Base-by-base conservation (phyloP, 805 yeast species). In the Naumovozyma castellii region DNA sequence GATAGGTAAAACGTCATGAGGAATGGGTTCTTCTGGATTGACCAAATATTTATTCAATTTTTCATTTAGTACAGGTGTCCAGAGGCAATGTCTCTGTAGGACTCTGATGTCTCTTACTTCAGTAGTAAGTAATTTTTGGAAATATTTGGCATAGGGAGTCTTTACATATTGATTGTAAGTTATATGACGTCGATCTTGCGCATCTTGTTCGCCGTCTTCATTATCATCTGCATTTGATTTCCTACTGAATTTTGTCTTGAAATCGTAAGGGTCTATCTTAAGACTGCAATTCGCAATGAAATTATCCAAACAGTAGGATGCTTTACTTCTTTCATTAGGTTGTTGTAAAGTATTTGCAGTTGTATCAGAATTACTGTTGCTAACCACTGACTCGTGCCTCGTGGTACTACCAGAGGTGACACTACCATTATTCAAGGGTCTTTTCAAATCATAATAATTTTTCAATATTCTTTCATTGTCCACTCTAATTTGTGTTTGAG, bases 21-120 rank as follows among this genome's bases (percentile, higher is more conserved):
- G 32, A 12, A 5, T n/a, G 5, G 5, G 32, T 12, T n/a, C 14
- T 8, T 13, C 14, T 28, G 34, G 14, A n/a, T 32, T 14, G 14
- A 35, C 35, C 3, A 46, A 19, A 14, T 43, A 25, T 29, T 40
- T 38, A 13, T 40, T 39, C 34, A 44, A 45, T 8, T 43, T 43
- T 19, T 38, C 39, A 18, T 40, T 44, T 13, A 54, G 40, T 3
- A 44, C 43, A 1, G 64, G 62, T 22, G 55, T 38, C 64, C 64
- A 59, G 43, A 59, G 32, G 22, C 53, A 56, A 38, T 56, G 57
- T 30, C 46, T 43, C 37, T 45, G 46, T 16, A 56, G 29, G 4
- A 47, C 36, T 19, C 47, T 46, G 16, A 40, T 35, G 15, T 49
- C 51, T 22, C 44, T 43, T 3, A 47, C 18, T 22, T 49, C 53